Base-by-base conservation (phyloP, 1,139 yeast genomes). In the Nakaseomyces sp. region DNA sequence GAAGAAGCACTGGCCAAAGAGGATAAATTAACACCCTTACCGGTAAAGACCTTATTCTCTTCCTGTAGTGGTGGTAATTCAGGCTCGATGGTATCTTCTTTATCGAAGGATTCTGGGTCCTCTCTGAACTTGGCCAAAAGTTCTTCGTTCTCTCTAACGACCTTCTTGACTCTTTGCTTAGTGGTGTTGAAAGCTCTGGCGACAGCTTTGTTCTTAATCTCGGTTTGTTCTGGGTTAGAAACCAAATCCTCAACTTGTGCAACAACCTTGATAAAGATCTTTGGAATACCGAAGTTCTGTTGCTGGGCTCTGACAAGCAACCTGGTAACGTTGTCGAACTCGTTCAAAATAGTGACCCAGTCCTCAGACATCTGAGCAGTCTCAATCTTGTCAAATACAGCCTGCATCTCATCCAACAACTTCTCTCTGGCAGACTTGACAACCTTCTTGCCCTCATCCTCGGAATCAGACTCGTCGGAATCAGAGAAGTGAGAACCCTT, bases 341-440 rank as follows among this genome's bases (percentile, higher is more conserved):
- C 95, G 47, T 70, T 66, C 48, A 82, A 76, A 41, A 85, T 83
- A 40, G 75, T 71, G 43, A 80, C 75, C 96, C 96, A 91, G 65
- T 85, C 91, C 58, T 79, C 80, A 54, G 74, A 74, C 67, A 76
- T 76, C 66, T 73, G 83, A 49, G 79, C 81, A 52, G 73, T 76
- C 58, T 83, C 91, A 58, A 88, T 77, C 47, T 77, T 72, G 59
- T 78, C 83, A 57, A 82, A 76, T 35, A 77, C 68, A 30, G 73
- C 72, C 56, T 77, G 81, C 70, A 91, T 76, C 65, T 91, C 98
- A 63, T 88, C 97, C 54, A 87, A 64, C 50, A 89, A 73, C 69
- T 89, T 93, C 55, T 89, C 97, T 69, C 84, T 87, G 46, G 96
- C 96, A 48, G 93, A 80, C 68, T 85, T 89, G 56, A 91, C 96